Evolutionary conservation across 352 stramenopile genomes (phyloP), one percentile per base, ranked within the genome.

Genomic region (Blastocystis sp.): DNA sequence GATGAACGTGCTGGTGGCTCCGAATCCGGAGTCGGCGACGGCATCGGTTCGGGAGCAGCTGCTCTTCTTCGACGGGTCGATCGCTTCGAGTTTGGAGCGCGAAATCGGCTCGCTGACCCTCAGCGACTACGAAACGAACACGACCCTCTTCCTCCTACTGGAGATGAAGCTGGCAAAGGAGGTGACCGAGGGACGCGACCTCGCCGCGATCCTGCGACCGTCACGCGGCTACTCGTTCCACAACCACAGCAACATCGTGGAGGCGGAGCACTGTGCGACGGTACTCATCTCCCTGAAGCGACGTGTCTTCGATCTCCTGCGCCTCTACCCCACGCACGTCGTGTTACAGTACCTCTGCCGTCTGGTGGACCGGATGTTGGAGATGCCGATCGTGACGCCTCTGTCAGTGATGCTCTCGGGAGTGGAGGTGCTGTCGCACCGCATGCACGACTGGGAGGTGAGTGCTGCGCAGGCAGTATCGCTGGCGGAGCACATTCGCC

Each of bases 371-470:
- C 81, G 89, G n/a, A 90, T 92, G 59, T 84, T 90, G 36, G 88
- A 93, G 84, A 65, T 92, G 29, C 71, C 78, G 21, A 65, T 91
- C 61, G 87, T 77, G 36, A 89, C 88, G 40, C 88, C 91, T 59
- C 85, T 94, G 40, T 90, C 87, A 9, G 95, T 96, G 34, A 93
- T 96, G 14, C 90, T 99, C 46, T 94, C 92, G 48, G 94, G 94
- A 34, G 89, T 99, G 11, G 95, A 98, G 88, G 88, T 98, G 1
- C 89, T 99, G 46, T 88, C 99, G 29, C 90, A 92, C 24, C 96
- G 97, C 79, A 92, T 96, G 3, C 95, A 99, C 88, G 96, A 99
- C 51, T 99, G 97, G 97, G 95, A 99, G 84, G 92, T 95, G 63
- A 96, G 97, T 87, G 94, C 95, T 9, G 94, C 94, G 32, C 89